Evolutionary conservation across 805 yeast species (phyloP).

Genomic region (Cyberlindnera americana): DNA sequence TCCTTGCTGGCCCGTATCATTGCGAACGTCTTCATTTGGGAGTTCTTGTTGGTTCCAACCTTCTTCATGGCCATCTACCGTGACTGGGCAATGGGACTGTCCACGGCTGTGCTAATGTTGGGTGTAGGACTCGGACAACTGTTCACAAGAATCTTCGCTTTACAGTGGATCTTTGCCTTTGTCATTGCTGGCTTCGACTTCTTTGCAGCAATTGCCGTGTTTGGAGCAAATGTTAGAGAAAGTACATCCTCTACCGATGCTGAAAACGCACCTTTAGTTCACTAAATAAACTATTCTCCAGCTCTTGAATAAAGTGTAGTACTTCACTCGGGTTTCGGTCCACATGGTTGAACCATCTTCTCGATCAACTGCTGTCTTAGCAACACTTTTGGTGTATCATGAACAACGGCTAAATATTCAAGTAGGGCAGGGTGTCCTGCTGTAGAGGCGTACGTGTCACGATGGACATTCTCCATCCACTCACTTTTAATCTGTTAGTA

Average conservation of each 20-base stretch:
- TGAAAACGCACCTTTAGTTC: slow-evolving; percentile 39
- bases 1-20: slow-evolving; percentile 58
- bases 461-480: slow-evolving; percentile 62
- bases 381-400: slow-evolving; percentile 40
- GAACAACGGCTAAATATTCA: slow-evolving; percentile 50
- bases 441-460: slow-evolving; percentile 63
- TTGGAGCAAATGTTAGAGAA: slow-evolving; percentile 33
- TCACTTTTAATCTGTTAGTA: slow-evolving; percentile 35
- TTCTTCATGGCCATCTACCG: slow-evolving; percentile 53
- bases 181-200: slow-evolving; percentile 57
- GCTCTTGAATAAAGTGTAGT: no score
- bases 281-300: no score
- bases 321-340: slow-evolving; percentile 18
- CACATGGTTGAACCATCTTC: slow-evolving; percentile 37
- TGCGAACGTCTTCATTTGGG: slow-evolving; percentile 77
- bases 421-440: slow-evolving; percentile 56
- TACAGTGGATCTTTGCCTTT: slow-evolving; percentile 86
- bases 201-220: slow-evolving; percentile 44
- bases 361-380: slow-evolving; percentile 34
- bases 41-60: slow-evolving; percentile 63
- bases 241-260: slow-evolving; percentile 13
- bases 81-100: slow-evolving; percentile 69
- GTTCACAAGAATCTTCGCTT: slow-evolving; percentile 62
- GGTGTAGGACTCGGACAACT: slow-evolving; percentile 73
- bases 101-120: slow-evolving; percentile 53